Percentiles rank a stretch among this genome's conserved stretches.
Evolutionary conservation across 257 asterid genomes (phyloP).

Genomic region (Solanum pinnatisectum): DNA sequence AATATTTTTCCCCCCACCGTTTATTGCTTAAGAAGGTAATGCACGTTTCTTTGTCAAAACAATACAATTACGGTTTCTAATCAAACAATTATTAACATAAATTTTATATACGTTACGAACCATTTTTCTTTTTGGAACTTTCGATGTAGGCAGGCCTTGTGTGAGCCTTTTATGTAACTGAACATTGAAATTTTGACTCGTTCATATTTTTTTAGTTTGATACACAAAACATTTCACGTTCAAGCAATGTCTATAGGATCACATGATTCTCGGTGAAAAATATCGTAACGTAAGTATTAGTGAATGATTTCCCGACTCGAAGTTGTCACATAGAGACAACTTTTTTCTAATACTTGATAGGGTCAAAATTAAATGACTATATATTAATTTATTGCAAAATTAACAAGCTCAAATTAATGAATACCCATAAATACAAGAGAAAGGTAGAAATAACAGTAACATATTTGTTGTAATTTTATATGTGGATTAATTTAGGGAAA

Average conservation of each 20-base stretch:
- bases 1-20: no score
- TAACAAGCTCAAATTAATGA: no score
- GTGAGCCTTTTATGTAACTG: background rate
- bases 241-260: background rate
- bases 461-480: no score
- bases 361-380: background rate
- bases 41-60: background rate
- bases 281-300: no score
- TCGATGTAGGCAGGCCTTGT: background rate
- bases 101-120: background rate
- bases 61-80: background rate
- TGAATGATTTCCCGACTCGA: background rate
- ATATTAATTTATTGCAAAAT: no score
- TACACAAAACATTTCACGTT: no score
- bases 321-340: background rate
- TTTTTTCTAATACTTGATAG: background rate
- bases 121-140: background rate
- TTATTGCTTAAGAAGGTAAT: background rate
- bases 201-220: background rate
- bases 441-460: no score
- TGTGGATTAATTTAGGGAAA: no score
- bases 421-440: no score
- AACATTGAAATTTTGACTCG: background rate
- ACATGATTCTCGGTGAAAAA: background rate
- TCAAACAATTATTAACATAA: background rate